phyloP scores from a whole-genome alignment of 2,329 filamentous ascomycete genomes.

The Paradendryphiella salina region DNA sequence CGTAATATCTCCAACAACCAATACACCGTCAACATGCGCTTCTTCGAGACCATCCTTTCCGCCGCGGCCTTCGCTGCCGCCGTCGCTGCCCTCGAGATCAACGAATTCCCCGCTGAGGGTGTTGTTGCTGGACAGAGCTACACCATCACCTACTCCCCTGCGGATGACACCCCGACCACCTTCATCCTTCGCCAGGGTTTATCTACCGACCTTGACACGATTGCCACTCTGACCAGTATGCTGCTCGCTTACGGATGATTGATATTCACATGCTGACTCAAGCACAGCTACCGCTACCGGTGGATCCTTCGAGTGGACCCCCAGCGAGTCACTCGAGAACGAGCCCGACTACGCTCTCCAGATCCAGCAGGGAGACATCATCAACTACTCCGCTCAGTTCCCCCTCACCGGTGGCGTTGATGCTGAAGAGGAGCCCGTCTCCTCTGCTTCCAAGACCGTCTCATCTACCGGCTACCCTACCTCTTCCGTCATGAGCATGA shows the following conservation, averaged over 20 bases:
- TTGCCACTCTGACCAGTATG: slow-evolving; percentile 56
- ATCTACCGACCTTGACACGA: slow-evolving; percentile 54
- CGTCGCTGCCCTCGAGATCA: slow-evolving; percentile 55
- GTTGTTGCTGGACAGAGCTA: slow-evolving; percentile 55
- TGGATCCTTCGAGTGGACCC: slow-evolving; percentile 58
- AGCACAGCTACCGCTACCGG: slow-evolving; percentile 48
- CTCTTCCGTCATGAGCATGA: slow-evolving; percentile 10
- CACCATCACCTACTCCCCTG: slow-evolving; percentile 55
- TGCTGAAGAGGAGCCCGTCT: slow-evolving; percentile 18
- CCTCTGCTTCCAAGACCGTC: slow-evolving; percentile 21
- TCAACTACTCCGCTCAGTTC: slow-evolving; percentile 62
- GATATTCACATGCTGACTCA: slow-evolving; percentile 17
- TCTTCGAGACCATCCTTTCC: slow-evolving; percentile 54
- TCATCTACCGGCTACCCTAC: slow-evolving; percentile 24
- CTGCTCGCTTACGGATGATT: slow-evolving; percentile 1
- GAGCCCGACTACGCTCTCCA: slow-evolving; percentile 61
- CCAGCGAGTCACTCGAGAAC: slow-evolving; percentile 48
- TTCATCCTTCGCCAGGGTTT: slow-evolving; percentile 61
- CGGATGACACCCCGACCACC: slow-evolving; percentile 53
- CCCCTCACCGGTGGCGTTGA: slow-evolving; percentile 40
- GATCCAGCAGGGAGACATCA: slow-evolving; percentile 56
- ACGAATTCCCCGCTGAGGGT: slow-evolving; percentile 52
- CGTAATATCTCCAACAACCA: slow-evolving; percentile 14
- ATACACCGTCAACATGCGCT: slow-evolving; percentile 52
- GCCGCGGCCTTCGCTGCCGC: slow-evolving; percentile 43